Evolutionary conservation across 139 green algal species (phyloP), one percentile per base, ranked within the genome.

Genomic region (Chlorella vulgaris): DNA sequence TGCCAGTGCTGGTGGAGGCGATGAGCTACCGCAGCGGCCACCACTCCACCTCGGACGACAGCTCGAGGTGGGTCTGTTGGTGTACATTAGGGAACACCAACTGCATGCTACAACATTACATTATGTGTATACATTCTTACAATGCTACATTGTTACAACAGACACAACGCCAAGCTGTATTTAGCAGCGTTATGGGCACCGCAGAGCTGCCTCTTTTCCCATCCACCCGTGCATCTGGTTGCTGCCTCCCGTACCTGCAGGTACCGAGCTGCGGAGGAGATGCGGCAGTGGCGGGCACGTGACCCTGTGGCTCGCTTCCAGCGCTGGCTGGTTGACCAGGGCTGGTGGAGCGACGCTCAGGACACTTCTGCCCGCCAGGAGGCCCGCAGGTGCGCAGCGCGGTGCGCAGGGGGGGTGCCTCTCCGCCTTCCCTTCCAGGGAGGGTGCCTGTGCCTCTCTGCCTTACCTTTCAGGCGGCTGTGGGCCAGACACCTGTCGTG

Each of bases 41-140:
- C 88, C 96, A 98, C 80, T 96, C 91, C 6, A 98, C 95, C 1
- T 94, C 85, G 2, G 95, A 98, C 79, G 95, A 98, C 87, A 95
- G 91, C 13, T 91, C 88, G 2, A 84, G 91, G 88, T 91, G 65
- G 55, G 43, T 19, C 50, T 28, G 19, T 60, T 60, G 50, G 50
- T 15, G 50, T 15, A 19, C 15, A 15, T 15, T 15, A 19, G 50
- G 50, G 50, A 19, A n/a, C n/a, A n/a, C n/a, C n/a, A n/a, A n/a
- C n/a, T n/a, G n/a, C n/a, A n/a, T n/a, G n/a, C n/a, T n/a, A n/a
- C n/a, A n/a, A n/a, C n/a, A n/a, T n/a, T n/a, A n/a, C n/a, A n/a
- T n/a, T n/a, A n/a, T n/a, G n/a, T n/a, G n/a, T n/a, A n/a, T n/a
- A n/a, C n/a, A n/a, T n/a, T n/a, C n/a, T n/a, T n/a, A n/a, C n/a